phyloP scores from a whole-genome alignment of 768 basidiomycete genomes.

The Phlebiopsis flavidoalba region DNA sequence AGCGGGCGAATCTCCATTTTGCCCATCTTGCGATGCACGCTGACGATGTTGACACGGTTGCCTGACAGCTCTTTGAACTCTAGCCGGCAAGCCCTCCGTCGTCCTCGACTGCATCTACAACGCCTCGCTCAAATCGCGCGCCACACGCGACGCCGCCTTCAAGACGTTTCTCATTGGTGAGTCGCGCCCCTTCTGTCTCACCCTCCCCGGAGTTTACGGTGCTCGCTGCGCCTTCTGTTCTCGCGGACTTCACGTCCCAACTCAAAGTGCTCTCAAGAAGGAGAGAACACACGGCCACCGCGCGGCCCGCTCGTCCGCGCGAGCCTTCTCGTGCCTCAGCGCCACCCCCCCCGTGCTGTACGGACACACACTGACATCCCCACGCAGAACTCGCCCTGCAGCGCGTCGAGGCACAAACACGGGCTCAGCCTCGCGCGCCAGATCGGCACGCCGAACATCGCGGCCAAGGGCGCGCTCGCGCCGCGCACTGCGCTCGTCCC shows the following conservation, averaged over 20 bases:
- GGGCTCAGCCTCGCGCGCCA: conserved; percentile 58
- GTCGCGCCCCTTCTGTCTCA: conserved; percentile 15
- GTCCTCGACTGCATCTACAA: conserved; percentile 76
- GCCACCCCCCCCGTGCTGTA: not conserved
- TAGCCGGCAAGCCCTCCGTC: conserved; percentile 64
- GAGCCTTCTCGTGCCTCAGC: not conserved
- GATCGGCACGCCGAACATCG: conserved; percentile 71
- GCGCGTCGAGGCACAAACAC: conserved; percentile 59
- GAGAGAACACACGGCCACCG: not conserved
- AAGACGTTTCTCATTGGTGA: conserved; percentile 66
- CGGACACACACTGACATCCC: not conserved
- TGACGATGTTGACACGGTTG: not conserved
- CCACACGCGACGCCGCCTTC: conserved; percentile 57
- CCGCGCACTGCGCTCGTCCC: conserved; percentile 58
- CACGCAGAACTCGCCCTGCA: conserved; percentile 63
- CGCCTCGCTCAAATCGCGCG: conserved; percentile 50
- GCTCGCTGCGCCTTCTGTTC: not conserved
- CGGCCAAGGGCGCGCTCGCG: conserved; percentile 63
- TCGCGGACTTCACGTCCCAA: not conserved
- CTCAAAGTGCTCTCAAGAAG: not conserved
- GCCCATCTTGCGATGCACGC: not conserved
- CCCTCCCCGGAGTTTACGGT: not conserved
- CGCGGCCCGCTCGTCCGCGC: not conserved
- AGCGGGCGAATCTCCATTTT: too few relatives aligned
- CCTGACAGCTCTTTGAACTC: conserved; percentile 8